Evolutionary conservation across 352 stramenopile genomes (phyloP).

Genomic region (Blastocystis sp.): DNA sequence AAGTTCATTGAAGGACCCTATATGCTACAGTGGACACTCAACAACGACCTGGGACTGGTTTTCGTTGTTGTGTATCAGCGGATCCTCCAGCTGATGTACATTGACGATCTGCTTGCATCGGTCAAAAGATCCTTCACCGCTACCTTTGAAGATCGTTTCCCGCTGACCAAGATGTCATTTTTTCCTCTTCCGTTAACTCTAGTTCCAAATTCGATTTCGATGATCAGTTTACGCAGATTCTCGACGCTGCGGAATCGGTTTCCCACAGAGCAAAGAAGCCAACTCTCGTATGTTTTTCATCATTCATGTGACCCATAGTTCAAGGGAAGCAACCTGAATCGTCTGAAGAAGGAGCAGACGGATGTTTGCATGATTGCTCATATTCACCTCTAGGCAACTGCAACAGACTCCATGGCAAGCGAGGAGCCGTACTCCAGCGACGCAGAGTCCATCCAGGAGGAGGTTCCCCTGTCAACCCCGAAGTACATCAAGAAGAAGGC

Average conservation of each 20-base stretch:
- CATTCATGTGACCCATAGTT: neutral
- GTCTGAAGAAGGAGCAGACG: neutral
- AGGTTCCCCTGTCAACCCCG: neutral
- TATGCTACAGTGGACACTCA: conserved; percentile 77
- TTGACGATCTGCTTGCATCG: conserved; percentile 76
- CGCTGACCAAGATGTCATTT: conserved; percentile 23
- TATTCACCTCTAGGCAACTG: neutral
- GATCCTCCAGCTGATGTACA: conserved; percentile 76
- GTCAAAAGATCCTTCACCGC: conserved; percentile 66
- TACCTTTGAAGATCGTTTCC: conserved; percentile 16
- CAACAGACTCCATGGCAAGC: neutral
- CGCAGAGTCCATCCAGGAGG: neutral
- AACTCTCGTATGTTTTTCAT: neutral
- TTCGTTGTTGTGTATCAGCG: conserved; percentile 82
- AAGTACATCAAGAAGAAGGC: conserved; percentile 1
- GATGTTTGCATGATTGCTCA: neutral
- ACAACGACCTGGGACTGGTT: conserved; percentile 79
- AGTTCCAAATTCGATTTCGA: conserved; percentile 70
- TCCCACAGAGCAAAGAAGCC: conserved; percentile 2
- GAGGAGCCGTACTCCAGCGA: neutral
- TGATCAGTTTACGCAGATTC: conserved; percentile 70
- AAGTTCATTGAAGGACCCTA: conserved; percentile 74
- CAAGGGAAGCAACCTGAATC: neutral
- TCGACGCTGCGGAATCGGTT: conserved; percentile 67
- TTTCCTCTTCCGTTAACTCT: conserved; percentile 64